phyloP scores from a whole-genome alignment of 805 yeast species.

The Candida boidinii region DNA sequence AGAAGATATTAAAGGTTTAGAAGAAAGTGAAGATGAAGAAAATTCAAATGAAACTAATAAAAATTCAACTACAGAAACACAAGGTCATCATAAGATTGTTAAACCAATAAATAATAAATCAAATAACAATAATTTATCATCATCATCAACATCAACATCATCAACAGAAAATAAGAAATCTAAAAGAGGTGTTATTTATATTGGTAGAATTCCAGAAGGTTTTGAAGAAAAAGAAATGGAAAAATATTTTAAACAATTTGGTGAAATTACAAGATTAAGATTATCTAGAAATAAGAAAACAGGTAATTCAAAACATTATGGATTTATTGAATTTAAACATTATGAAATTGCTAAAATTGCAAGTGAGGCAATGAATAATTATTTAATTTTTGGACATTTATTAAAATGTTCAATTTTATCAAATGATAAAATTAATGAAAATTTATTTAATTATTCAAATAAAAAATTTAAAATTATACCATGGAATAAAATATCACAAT shows the following conservation, averaged over 20 bases:
- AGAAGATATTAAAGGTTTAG: slow-evolving; percentile 20
- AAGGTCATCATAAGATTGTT: slow-evolving; percentile 14
- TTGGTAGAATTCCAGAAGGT: slow-evolving; percentile 90
- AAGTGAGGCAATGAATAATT: slow-evolving; percentile 93
- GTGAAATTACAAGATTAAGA: slow-evolving; percentile 69
- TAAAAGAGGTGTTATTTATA: slow-evolving; percentile 65
- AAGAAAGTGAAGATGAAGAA: slow-evolving; percentile 13
- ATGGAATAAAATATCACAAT: slow-evolving; percentile 45
- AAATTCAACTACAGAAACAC: slow-evolving; percentile 21
- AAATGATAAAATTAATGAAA: slow-evolving; percentile 44
- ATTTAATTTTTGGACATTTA: slow-evolving; percentile 79
- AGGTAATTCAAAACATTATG: slow-evolving; percentile 88
- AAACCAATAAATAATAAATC: slow-evolving; percentile 7
- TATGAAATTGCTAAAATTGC: slow-evolving; percentile 78
- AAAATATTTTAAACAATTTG: slow-evolving; percentile 85
- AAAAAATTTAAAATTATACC: slow-evolving; percentile 49
- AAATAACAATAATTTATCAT: background rate
- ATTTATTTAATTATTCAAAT: slow-evolving; percentile 52
- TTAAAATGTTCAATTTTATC: slow-evolving; percentile 54
- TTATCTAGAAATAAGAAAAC: slow-evolving; percentile 84
- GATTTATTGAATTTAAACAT: slow-evolving; percentile 75
- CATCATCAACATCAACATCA: slow-evolving; percentile 3
- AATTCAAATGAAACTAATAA: slow-evolving; percentile 7
- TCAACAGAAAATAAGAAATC: slow-evolving; percentile 8
- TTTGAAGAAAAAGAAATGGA: slow-evolving; percentile 77